phyloP scores from a whole-genome alignment of 1,284 basidiomycete species.

The Ustilago vetiveriae region DNA sequence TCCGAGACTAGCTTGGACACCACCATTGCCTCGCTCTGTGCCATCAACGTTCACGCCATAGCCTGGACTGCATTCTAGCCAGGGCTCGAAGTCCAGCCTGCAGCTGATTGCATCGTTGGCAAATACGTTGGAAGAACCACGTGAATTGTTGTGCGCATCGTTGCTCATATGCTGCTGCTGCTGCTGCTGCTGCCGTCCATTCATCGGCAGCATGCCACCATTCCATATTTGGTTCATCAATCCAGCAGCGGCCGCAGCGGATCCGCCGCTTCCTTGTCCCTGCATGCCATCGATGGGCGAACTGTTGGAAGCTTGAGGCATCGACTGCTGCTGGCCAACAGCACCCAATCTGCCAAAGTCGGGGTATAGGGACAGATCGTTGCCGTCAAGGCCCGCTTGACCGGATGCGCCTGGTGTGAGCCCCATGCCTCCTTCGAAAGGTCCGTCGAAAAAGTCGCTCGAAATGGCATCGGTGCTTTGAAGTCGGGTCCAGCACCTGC shows the following conservation, averaged over 20 bases:
- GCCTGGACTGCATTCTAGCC: slow-evolving; percentile 3
- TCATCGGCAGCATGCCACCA: slow-evolving; percentile 6
- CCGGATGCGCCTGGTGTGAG: slow-evolving; percentile 15
- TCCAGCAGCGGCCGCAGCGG: slow-evolving; percentile 11
- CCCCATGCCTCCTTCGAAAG: slow-evolving; percentile 18
- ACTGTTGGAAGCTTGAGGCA: neutral
- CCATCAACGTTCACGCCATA: slow-evolving; percentile 3
- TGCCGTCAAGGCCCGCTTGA: slow-evolving; percentile 11
- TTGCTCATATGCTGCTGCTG: neutral
- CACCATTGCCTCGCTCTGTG: slow-evolving; percentile 1
- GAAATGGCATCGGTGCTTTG: slow-evolving; percentile 10
- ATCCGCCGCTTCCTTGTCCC: slow-evolving; percentile 7
- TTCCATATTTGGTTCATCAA: slow-evolving; percentile 30
- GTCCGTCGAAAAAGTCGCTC: slow-evolving; percentile 43
- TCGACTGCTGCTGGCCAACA: neutral
- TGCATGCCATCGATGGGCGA: slow-evolving; percentile 1
- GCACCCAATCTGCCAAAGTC: slow-evolving; percentile 15
- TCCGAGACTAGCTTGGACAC: slow-evolving; percentile 11
- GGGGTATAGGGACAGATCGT: slow-evolving; percentile 32
- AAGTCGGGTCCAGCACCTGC: slow-evolving; percentile 30
- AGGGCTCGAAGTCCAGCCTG: slow-evolving; percentile 18
- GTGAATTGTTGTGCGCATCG: too few relatives aligned
- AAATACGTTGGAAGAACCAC: neutral
- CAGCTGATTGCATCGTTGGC: slow-evolving; percentile 7
- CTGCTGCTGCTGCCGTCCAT: slow-evolving; percentile 9